Base-by-base conservation (phyloP, 768 basidiomycete species). In the Fistulinella prunicolor region DNA sequence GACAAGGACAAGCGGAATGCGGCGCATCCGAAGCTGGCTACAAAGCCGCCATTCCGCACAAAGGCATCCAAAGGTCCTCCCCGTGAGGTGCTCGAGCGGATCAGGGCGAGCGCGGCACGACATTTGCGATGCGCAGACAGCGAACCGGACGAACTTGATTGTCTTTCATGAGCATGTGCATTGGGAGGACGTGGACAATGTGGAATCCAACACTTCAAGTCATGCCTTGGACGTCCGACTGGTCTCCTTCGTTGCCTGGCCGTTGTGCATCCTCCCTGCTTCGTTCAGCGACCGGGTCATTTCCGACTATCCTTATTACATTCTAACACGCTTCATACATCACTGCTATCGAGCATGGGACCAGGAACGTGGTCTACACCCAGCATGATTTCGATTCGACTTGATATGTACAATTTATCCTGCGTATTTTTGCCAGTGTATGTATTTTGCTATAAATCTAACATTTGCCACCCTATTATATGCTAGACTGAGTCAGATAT, bases 121-220 rank as follows among this genome's bases (percentile, higher is more conserved):
- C 42, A 57, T 43, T 34, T 52, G 12, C 47, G 41, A n/a, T 42
- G 49, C 28, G 46, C 47, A 7, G 59, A 68, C 24, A 66, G 68
- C 47, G 76, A 74, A 44, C 69, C 73, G 7, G 76, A 77, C 47
- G 73, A 74, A 23, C 64, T 77, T 38, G 74, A 77, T 50, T 77
- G 74, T 51, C 61, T 77, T 29, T 70, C 73, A 26, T 75, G 60
- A 75, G 14, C 19, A 26, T n/a, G n/a, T n/a, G n/a, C n/a, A n/a
- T n/a, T n/a, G n/a, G n/a, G n/a, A n/a, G n/a, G n/a, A n/a, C n/a
- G n/a, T n/a, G n/a, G n/a, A n/a, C n/a, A n/a, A n/a, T n/a, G n/a
- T n/a, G n/a, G n/a, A n/a, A n/a, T n/a, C n/a, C n/a, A n/a, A n/a
- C n/a, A n/a, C n/a, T n/a, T n/a, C n/a, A n/a, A n/a, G n/a, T n/a